Percentiles rank a stretch among this genome's conserved stretches.
phyloP scores from a whole-genome alignment of 2,329 filamentous ascomycete species.

The Trichophyton schoenleinii region DNA sequence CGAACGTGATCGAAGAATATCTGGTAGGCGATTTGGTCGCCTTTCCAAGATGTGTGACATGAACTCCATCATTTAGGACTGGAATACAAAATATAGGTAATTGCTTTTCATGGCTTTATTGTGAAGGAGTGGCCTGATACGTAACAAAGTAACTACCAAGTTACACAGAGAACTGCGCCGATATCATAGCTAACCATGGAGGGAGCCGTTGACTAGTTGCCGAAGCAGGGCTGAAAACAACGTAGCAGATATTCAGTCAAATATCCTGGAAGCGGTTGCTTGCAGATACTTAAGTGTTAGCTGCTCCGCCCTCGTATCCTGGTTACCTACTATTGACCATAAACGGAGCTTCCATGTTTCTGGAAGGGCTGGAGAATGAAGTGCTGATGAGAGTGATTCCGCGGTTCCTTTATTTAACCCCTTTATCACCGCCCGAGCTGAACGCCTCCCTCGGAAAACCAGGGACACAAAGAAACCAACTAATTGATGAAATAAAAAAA shows the following conservation, averaged over 20 bases:
- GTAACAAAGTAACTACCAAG: not conserved
- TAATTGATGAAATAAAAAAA: not conserved
- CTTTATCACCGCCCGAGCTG: not conserved
- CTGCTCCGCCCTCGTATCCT: too few species aligned
- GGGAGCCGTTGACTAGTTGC: not conserved
- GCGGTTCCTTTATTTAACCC: not conserved
- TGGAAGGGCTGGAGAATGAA: not conserved
- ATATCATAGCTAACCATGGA: not conserved
- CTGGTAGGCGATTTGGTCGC: not conserved
- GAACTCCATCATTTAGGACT: not conserved
- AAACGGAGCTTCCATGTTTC: too few species aligned
- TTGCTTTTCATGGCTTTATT: too few species aligned
- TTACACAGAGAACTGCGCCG: not conserved
- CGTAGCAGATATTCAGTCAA: not conserved
- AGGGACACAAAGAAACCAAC: not conserved
- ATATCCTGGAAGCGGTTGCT: not conserved
- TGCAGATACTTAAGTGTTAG: not conserved
- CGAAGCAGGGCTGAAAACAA: not conserved
- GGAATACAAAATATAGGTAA: too few species aligned
- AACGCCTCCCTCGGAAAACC: not conserved
- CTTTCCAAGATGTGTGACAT: not conserved
- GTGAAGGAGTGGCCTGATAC: too few species aligned
- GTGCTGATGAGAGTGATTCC: not conserved
- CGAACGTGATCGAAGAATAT: not conserved
- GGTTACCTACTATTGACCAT: too few species aligned